These are phyloP conservation scores for Conringia planisiliqua DNA, from an alignment of 345 rosid genomes.

Conservation along the genomic window DNA sequence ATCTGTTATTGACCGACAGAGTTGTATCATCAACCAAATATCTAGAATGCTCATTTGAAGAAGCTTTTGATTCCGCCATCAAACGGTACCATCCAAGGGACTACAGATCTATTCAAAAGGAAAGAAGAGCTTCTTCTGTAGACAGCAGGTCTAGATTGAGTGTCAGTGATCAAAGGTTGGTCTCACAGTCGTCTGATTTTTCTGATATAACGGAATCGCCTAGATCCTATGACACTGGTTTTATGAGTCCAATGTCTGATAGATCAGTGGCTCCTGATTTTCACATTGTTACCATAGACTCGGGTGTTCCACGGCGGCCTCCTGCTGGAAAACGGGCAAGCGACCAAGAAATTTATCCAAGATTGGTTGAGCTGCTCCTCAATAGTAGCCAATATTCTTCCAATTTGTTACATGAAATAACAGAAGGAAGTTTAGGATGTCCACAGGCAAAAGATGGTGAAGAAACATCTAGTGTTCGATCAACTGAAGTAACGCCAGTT, in stretches of 20 bases:
- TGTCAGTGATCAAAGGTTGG: constrained; percentile 44
- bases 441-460: constrained; percentile 45
- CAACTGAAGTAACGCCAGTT: constrained; percentile 41
- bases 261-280: constrained; percentile 46
- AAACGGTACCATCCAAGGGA: constrained; percentile 69
- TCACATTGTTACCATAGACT: constrained; percentile 84
- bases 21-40: constrained; percentile 36
- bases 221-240: constrained; percentile 45
- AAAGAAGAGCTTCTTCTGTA: constrained; percentile 80
- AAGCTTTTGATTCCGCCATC: constrained; percentile 75
- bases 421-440: constrained; percentile 74
- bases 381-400: constrained; percentile 67
- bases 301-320: constrained; percentile 96
- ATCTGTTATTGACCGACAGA: constrained; percentile 78
- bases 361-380: constrained; percentile 85
- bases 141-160: constrained; percentile 53
- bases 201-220: constrained; percentile 70
- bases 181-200: constrained; percentile 59
- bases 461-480: constrained; percentile 28
- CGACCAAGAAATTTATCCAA: constrained; percentile 88
- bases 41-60: constrained; percentile 52
- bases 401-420: constrained; percentile 71
- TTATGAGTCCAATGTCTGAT: constrained; percentile 51
- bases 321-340: constrained; percentile 95
- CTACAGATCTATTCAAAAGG: constrained; percentile 75